Evolutionary conservation across 2,329 filamentous ascomycete species (phyloP), one percentile per base, ranked within the genome.

Genomic region (Coniochaeta sp.): DNA sequence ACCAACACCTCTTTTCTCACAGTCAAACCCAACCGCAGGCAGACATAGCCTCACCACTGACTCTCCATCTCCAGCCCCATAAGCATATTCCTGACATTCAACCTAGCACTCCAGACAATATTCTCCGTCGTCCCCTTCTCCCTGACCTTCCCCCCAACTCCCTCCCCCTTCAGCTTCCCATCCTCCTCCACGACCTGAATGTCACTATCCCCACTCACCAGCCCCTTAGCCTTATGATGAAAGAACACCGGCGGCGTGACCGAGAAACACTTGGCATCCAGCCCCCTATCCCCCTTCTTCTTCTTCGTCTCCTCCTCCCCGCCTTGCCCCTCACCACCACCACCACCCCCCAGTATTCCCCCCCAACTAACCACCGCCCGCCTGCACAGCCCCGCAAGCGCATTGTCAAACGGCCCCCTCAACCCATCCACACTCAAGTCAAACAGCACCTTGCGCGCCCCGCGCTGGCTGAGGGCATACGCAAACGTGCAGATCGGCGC

Each of bases 401-500:
- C 71, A 57, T 71, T 69, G 60, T 78, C 76, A 54, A 71, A 72
- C 1, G 70, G 63, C 59, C 67, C 65, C 28, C 64, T 59, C 19
- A 75, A 64, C 31, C 69, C 67, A 60, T 72, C 68, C 17, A 75
- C 63, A n/a, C 67, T 69, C 57, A 76, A 66, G 58, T 75, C 68
- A 60, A 71, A 71, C 5, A 76, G 66, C 5, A 74, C 66, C 44
- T 70, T 68, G 68, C 74, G 2, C 17, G 52, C 52, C 26, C 52
- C 52, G 4, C 52, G 5, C 52, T 55, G 52, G 24, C 24, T 70
- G 61, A 73, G 67, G 14, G 68, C 71, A 57, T 73, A 72, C 34
- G 70, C 70, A 52, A 73, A 73, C 5, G 72, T 72, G 67, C 76
- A 79, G 40, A 76, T 69, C 34, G 71, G 72, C 22, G 70, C 72